phyloP scores from a whole-genome alignment of 2,329 filamentous ascomycete species.

The Colletotrichum melonis region DNA sequence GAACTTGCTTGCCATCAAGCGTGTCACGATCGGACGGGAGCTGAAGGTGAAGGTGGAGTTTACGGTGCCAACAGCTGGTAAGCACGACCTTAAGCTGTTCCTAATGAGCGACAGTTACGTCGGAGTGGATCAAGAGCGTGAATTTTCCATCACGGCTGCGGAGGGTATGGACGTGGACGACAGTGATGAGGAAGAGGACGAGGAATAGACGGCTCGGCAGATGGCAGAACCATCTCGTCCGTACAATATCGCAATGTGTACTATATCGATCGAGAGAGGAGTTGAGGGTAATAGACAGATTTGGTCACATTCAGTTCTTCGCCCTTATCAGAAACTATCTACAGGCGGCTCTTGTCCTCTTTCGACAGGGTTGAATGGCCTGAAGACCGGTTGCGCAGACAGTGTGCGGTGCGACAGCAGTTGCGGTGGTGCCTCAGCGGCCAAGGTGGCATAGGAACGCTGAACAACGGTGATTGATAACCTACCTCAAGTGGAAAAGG shows the following conservation, averaged over 20 bases:
- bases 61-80: conserved; percentile 84
- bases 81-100: conserved; percentile 90
- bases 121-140: conserved; percentile 94
- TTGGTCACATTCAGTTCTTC: conserved; percentile 15
- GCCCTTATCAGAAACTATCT: background rate
- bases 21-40: conserved; percentile 85
- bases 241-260: conserved; percentile 32
- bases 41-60: conserved; percentile 87
- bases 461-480: background rate
- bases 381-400: conserved; percentile 46
- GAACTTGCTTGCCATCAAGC: conserved; percentile 91
- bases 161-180: conserved; percentile 97
- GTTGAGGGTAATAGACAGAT: conserved; percentile 31
- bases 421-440: conserved; percentile 34
- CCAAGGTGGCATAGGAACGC: conserved; percentile 16
- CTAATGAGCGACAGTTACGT: conserved; percentile 98
- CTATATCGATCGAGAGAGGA: conserved; percentile 32
- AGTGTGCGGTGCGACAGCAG: conserved; percentile 41
- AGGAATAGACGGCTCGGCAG: conserved; percentile 47
- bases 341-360: conserved; percentile 36
- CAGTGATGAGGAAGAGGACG: conserved; percentile 82
- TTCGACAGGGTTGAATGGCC: conserved; percentile 43
- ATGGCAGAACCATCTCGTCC: conserved; percentile 16
- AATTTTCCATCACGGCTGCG: conserved; percentile 84
- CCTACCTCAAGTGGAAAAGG: background rate